Conservation (phyloP, 192 early-diverging fungal genomes). For the Backusella macrospora region DNA sequence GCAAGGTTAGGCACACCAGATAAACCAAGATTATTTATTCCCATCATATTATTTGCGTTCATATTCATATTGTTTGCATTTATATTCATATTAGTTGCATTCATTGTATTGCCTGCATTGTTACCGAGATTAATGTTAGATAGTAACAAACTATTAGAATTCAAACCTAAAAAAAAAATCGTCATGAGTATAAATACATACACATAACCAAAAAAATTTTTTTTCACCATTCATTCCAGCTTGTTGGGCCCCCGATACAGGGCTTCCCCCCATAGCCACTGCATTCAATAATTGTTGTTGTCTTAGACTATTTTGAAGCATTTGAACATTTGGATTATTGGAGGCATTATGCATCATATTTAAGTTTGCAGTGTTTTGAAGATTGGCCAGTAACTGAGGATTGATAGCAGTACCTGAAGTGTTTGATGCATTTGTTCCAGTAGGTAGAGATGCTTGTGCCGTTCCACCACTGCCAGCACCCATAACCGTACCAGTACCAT, state of each 20-base stretch:
- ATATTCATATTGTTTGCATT: conserved; percentile 31
- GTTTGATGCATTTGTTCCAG: conserved; percentile 1
- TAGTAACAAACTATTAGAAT: conserved; percentile 40
- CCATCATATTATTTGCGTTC: conserved; percentile 19
- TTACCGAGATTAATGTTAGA: conserved; percentile 41
- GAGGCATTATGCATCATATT: conserved; percentile 19
- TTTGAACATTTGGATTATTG: conserved; percentile 26
- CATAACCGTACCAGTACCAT: not conserved
- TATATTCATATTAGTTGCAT: conserved; percentile 26
- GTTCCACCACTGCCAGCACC: not conserved
- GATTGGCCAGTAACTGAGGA: not conserved
- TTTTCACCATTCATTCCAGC: conserved; percentile 30
- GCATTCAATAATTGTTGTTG: conserved; percentile 30
- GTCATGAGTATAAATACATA: not conserved
- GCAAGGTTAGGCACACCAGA: conserved; percentile 6
- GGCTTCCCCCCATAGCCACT: conserved; percentile 24
- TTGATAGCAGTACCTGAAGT: conserved; percentile 8
- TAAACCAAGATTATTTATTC: conserved; percentile 11
- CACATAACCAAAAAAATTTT: not conserved
- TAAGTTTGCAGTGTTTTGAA: conserved; percentile 23
- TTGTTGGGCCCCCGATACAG: not conserved
- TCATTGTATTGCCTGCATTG: conserved; percentile 16
- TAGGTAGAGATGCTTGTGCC: not conserved
- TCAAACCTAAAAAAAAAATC: conserved; percentile 25
- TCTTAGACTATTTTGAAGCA: conserved; percentile 23